These are phyloP conservation scores for Kwoniella bestiolae DNA, from an alignment of 768 basidiomycete species.

Conservation along the genomic window DNA sequence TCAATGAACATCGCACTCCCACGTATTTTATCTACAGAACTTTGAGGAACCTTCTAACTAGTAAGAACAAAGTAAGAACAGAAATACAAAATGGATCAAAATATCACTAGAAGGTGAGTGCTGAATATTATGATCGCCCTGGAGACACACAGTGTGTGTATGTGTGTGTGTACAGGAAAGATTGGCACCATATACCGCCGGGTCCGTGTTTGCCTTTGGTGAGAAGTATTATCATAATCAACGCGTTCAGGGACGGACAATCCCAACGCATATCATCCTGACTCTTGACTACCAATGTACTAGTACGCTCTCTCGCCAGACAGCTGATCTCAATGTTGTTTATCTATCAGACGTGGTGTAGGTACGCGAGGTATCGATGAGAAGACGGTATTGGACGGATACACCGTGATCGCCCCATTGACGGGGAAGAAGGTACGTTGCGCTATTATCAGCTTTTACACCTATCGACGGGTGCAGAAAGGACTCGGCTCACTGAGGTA, in stretches of 20 bases:
- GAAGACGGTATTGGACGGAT: conserved; percentile 22
- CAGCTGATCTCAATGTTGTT: conserved; percentile 3
- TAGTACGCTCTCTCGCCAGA: too few species aligned
- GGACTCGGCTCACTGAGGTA: background rate
- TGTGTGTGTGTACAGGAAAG: too few species aligned
- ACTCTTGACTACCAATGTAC: too few species aligned
- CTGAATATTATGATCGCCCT: background rate
- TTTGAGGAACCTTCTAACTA: background rate
- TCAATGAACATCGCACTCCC: too few species aligned
- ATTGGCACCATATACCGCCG: too few species aligned
- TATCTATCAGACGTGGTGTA: conserved; percentile 18
- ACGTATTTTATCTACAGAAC: background rate
- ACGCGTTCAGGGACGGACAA: too few species aligned
- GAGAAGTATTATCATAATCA: too few species aligned
- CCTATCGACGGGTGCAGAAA: background rate
- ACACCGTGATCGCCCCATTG: conserved; percentile 26
- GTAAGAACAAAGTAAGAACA: too few species aligned
- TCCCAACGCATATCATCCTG: too few species aligned
- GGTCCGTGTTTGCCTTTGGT: too few species aligned
- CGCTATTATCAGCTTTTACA: background rate
- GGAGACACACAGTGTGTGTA: too few species aligned
- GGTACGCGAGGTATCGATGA: conserved; percentile 27
- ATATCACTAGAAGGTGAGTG: conserved; percentile 25
- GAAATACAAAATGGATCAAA: conserved; percentile 24
- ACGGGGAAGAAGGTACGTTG: conserved; percentile 22